Conservation (phyloP, 202 grass and related monocot genomes). For the Schoenoplectus triqueter region DNA sequence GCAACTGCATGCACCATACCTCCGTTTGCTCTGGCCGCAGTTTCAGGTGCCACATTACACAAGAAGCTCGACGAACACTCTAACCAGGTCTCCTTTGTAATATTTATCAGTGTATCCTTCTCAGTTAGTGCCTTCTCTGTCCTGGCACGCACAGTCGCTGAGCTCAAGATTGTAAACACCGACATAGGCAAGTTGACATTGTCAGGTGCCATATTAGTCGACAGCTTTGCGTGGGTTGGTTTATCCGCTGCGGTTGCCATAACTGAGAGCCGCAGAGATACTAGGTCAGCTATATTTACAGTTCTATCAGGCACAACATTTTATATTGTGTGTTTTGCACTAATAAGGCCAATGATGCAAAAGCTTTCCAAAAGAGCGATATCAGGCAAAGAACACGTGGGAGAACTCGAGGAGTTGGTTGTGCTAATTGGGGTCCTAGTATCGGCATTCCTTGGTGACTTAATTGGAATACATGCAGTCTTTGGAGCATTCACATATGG, state of each 20-base stretch:
- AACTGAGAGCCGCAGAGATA: slow-evolving; percentile 36
- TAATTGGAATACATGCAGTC: slow-evolving; percentile 58
- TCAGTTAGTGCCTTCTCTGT: slow-evolving; percentile 70
- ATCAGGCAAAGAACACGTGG: slow-evolving; percentile 36
- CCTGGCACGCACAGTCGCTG: slow-evolving; percentile 55
- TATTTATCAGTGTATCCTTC: slow-evolving; percentile 61
- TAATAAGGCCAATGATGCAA: slow-evolving; percentile 45
- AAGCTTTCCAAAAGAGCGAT: slow-evolving; percentile 21
- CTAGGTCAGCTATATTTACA: slow-evolving; percentile 33
- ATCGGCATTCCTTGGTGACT: slow-evolving; percentile 53
- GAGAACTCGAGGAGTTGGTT: slow-evolving; percentile 46
- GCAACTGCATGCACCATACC: slow-evolving; percentile 50
- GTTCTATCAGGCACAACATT: slow-evolving; percentile 39
- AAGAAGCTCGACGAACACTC: neutral
- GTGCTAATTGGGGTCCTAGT: slow-evolving; percentile 66
- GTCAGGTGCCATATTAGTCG: slow-evolving; percentile 53
- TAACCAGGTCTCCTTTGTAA: slow-evolving; percentile 44
- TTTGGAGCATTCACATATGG: slow-evolving; percentile 75
- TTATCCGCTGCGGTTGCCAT: slow-evolving; percentile 56
- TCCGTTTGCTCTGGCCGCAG: slow-evolving; percentile 52
- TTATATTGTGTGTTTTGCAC: slow-evolving; percentile 29
- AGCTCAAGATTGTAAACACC: slow-evolving; percentile 68
- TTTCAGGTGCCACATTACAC: slow-evolving; percentile 28
- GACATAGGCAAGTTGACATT: slow-evolving; percentile 66
- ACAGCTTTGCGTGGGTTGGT: slow-evolving; percentile 49